Conservation (phyloP, 257 asterid genomes). For the Nicotiana knightiana region DNA sequence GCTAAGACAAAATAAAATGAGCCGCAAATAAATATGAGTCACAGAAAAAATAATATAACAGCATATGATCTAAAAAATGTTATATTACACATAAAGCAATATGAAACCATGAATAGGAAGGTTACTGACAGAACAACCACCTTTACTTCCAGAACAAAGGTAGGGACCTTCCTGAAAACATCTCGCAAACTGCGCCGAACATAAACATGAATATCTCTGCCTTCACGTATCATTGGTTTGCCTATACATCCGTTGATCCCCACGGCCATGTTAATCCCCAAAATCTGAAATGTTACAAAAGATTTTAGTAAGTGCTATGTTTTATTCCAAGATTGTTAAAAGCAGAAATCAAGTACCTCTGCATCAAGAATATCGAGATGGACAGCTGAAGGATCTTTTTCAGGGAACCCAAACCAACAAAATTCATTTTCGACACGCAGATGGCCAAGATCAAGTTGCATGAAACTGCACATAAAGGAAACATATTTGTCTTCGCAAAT, state of each 20-base stretch:
- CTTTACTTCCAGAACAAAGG: conserved; percentile 75
- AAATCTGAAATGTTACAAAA: conserved; percentile 45
- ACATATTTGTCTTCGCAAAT: background rate
- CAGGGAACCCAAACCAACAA: conserved; percentile 88
- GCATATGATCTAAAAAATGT: background rate
- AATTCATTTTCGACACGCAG: conserved; percentile 68
- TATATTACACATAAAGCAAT: conserved; percentile 13
- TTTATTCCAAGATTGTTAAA: conserved; percentile 2
- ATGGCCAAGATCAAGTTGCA: conserved; percentile 98
- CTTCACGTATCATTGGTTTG: conserved; percentile 91
- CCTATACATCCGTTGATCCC: conserved; percentile 81
- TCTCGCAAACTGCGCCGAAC: conserved; percentile 96
- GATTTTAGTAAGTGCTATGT: conserved; percentile 10
- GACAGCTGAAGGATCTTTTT: conserved; percentile 86
- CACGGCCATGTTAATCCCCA: conserved; percentile 91
- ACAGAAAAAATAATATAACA: background rate
- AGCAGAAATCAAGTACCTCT: conserved; percentile 48
- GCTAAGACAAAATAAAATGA: background rate
- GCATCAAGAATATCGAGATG: conserved; percentile 97
- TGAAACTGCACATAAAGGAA: conserved; percentile 55
- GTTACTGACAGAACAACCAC: conserved; percentile 30
- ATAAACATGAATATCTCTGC: conserved; percentile 74
- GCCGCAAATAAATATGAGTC: background rate
- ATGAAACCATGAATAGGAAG: conserved; percentile 4
- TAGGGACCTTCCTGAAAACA: conserved; percentile 91